These are phyloP conservation scores for Rhizopogon sp. DNA, from an alignment of 768 basidiomycete species.

Conservation along the genomic window DNA sequence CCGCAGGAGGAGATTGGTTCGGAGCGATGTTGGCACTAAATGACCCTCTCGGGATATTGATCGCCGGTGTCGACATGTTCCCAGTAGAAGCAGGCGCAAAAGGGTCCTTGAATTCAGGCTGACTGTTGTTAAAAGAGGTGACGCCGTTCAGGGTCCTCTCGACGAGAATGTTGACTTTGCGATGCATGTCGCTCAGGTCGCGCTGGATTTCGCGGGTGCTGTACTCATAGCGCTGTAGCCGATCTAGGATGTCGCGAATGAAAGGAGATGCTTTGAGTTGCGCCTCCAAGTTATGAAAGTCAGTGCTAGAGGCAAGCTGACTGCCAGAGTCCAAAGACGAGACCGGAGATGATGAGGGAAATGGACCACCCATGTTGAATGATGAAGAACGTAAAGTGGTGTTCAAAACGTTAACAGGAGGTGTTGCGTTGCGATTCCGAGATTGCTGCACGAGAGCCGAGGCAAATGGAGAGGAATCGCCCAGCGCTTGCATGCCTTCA, in stretches of 20 bases:
- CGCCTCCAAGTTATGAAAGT: conserved; percentile 53
- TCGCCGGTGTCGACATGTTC: conserved; percentile 26
- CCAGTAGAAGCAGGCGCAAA: conserved; percentile 44
- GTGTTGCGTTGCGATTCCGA: conserved; percentile 38
- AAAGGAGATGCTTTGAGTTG: conserved; percentile 74
- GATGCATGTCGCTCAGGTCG: conserved; percentile 67
- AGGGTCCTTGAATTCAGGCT: conserved; percentile 82
- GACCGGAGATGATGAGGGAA: conserved; percentile 67
- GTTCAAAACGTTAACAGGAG: conserved; percentile 36
- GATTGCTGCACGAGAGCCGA: conserved; percentile 31
- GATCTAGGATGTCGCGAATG: conserved; percentile 71
- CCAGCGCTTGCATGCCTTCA: conserved; percentile 21
- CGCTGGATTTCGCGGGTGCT: conserved; percentile 68
- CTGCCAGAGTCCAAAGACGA: conserved; percentile 76
- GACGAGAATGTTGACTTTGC: conserved; percentile 72
- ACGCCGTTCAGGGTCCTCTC: conserved; percentile 49
- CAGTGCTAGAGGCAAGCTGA: conserved; percentile 47
- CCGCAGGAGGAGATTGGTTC: conserved; percentile 59
- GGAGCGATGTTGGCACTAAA: conserved; percentile 64
- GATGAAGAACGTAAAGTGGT: conserved; percentile 34
- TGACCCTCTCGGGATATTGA: conserved; percentile 54
- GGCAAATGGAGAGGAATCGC: conserved; percentile 33
- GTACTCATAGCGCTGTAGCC: conserved; percentile 67
- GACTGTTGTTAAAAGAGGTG: conserved; percentile 21
- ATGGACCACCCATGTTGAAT: conserved; percentile 39